These are phyloP conservation scores for Candida methanosorbosa DNA, from an alignment of 805 yeast species.

Conservation along the genomic window DNA sequence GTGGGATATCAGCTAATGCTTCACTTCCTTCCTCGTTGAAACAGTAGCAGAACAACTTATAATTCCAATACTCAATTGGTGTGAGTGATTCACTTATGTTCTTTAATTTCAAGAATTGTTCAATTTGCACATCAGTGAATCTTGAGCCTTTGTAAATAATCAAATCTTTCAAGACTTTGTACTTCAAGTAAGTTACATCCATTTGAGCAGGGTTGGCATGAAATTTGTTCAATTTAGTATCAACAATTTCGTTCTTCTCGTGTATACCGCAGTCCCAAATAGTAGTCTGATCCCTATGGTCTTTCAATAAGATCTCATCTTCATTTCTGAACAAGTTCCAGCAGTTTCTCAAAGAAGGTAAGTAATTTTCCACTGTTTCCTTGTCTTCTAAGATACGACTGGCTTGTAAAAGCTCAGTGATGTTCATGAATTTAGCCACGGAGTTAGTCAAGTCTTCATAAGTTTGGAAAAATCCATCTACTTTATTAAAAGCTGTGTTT, in stretches of 20 bases:
- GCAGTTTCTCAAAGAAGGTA: slow-evolving; percentile 8
- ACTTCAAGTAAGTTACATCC: slow-evolving; percentile 23
- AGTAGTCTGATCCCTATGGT: slow-evolving; percentile 53
- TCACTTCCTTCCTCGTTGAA: too few species aligned
- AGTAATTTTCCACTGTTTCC: slow-evolving; percentile 5
- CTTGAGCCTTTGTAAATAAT: slow-evolving; percentile 26
- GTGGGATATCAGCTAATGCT: too few species aligned
- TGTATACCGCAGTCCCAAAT: slow-evolving; percentile 43
- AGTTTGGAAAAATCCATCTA: slow-evolving; percentile 59
- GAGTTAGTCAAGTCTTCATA: slow-evolving; percentile 45
- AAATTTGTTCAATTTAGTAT: slow-evolving; percentile 7
- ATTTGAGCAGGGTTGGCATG: slow-evolving; percentile 23
- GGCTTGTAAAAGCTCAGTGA: slow-evolving; percentile 25
- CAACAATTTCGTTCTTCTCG: slow-evolving; percentile 15
- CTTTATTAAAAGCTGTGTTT: slow-evolving; percentile 52
- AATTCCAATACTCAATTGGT: neutral
- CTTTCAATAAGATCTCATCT: slow-evolving; percentile 30
- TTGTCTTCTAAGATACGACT: slow-evolving; percentile 22
- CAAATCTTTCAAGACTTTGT: slow-evolving; percentile 30
- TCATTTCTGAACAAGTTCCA: slow-evolving; percentile 6
- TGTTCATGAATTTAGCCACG: slow-evolving; percentile 29
- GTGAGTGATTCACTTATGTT: neutral
- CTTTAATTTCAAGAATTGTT: slow-evolving; percentile 5
- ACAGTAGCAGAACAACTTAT: too few species aligned
- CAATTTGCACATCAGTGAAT: slow-evolving; percentile 14